Evolutionary conservation across 2,329 filamentous ascomycete genomes (phyloP).

Genomic region (Aureobasidium subglaciale): DNA sequence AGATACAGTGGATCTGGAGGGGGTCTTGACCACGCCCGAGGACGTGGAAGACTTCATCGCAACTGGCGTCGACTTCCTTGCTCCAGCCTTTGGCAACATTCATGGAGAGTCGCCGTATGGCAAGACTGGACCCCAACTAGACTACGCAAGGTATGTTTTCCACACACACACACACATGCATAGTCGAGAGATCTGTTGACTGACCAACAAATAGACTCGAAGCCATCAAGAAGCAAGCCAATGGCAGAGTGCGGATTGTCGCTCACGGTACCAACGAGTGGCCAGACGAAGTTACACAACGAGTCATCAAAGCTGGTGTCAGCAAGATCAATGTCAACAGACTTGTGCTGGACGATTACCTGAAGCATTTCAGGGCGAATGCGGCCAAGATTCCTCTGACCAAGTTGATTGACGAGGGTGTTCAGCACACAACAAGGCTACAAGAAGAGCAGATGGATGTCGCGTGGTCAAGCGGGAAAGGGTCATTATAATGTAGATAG

Average conservation of each 20-base stretch:
- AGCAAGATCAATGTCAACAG: background rate
- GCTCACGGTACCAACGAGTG: background rate
- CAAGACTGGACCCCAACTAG: background rate
- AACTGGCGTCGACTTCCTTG: slow-evolving; percentile 27
- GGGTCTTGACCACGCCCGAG: slow-evolving; percentile 24
- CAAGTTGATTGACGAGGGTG: background rate
- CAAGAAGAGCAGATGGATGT: background rate
- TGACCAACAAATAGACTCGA: background rate
- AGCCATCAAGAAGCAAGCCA: background rate
- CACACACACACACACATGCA: too few species aligned
- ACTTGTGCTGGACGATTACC: background rate
- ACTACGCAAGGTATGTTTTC: background rate
- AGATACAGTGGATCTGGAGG: slow-evolving; percentile 24
- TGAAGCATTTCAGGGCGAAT: background rate
- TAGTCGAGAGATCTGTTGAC: background rate
- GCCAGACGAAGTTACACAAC: background rate
- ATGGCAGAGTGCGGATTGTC: slow-evolving; percentile 7
- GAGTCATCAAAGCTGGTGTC: background rate
- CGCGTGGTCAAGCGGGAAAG: background rate
- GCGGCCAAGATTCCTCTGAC: background rate
- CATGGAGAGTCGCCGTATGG: background rate
- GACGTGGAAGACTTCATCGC: slow-evolving; percentile 25
- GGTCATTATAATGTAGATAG: too few species aligned
- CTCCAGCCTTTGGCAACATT: slow-evolving; percentile 24
- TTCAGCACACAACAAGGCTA: background rate